phyloP scores from a whole-genome alignment of 352 stramenopile species.

The Phytophthora parvispora region DNA sequence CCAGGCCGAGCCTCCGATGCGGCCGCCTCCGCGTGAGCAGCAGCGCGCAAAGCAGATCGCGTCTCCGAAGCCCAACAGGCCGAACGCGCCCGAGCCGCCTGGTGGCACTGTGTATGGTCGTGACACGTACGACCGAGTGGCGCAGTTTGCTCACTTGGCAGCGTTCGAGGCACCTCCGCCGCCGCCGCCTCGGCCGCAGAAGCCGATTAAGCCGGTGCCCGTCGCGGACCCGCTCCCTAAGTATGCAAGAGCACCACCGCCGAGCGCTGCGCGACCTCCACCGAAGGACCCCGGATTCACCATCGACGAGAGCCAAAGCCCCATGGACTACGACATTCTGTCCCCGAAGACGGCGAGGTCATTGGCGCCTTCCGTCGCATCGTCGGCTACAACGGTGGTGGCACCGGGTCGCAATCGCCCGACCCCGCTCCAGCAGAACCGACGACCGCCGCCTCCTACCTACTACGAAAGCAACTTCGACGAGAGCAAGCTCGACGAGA shows the following conservation, averaged over 20 bases:
- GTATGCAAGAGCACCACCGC: constrained; percentile 14
- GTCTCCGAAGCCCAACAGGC: constrained; percentile 10
- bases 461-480: constrained; percentile 23
- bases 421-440: constrained; percentile 36
- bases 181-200: constrained; percentile 30
- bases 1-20: constrained; percentile 18
- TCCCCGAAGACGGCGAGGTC: constrained; percentile 41
- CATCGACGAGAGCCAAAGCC: constrained; percentile 17
- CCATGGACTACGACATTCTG: constrained; percentile 34
- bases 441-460: constrained; percentile 29
- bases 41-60: constrained; percentile 20
- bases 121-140: constrained; percentile 33
- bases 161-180: constrained; percentile 38
- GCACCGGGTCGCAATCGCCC: constrained; percentile 37
- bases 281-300: constrained; percentile 20
- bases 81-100: constrained; percentile 10
- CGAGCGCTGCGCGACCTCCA: constrained; percentile 8
- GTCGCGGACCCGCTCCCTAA: constrained; percentile 31
- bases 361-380: constrained; percentile 36
- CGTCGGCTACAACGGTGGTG: constrained; percentile 32
- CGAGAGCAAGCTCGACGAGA: constrained; percentile 17
- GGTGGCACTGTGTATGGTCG: constrained; percentile 39
- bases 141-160: constrained; percentile 40
- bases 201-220: constrained; percentile 27
- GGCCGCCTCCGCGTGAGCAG: constrained; percentile 5